These are phyloP conservation scores for Linum usitatissimum DNA, from an alignment of 345 rosid genomes.

Conservation along the genomic window DNA sequence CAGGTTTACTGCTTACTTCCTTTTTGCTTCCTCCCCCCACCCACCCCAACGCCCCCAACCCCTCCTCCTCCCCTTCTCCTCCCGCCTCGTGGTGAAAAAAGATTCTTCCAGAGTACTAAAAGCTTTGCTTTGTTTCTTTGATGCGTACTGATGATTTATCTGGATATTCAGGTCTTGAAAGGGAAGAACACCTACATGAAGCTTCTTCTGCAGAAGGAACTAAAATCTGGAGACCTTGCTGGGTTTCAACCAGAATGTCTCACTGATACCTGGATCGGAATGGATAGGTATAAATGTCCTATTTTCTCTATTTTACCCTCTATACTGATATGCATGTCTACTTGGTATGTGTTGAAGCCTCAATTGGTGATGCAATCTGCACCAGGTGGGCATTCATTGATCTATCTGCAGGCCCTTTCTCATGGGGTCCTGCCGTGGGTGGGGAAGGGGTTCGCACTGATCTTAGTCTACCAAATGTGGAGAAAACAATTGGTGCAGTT, in stretches of 20 bases:
- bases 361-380: conserved; percentile 10
- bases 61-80: no score
- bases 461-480: conserved; percentile 81
- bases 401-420: conserved; percentile 87
- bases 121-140: neutral
- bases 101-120: no score
- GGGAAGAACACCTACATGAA: conserved; percentile 67
- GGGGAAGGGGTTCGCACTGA: conserved; percentile 99
- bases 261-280: conserved; percentile 94
- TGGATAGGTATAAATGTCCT: conserved; percentile 51
- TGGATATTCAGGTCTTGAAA: conserved; percentile 39
- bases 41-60: neutral
- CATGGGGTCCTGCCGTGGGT: conserved; percentile 99
- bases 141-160: conserved; percentile 15
- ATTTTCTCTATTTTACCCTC: conserved; percentile 13
- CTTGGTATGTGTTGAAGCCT: neutral
- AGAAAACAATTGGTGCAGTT: conserved; percentile 90
- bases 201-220: conserved; percentile 44
- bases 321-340: neutral
- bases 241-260: conserved; percentile 76
- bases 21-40: no score
- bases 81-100: no score
- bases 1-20: conserved; percentile 42
- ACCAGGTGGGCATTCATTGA: conserved; percentile 94
- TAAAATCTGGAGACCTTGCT: conserved; percentile 61